Evolutionary conservation across 331 rosid genomes (phyloP).

Genomic region (Rosa hybrid): DNA sequence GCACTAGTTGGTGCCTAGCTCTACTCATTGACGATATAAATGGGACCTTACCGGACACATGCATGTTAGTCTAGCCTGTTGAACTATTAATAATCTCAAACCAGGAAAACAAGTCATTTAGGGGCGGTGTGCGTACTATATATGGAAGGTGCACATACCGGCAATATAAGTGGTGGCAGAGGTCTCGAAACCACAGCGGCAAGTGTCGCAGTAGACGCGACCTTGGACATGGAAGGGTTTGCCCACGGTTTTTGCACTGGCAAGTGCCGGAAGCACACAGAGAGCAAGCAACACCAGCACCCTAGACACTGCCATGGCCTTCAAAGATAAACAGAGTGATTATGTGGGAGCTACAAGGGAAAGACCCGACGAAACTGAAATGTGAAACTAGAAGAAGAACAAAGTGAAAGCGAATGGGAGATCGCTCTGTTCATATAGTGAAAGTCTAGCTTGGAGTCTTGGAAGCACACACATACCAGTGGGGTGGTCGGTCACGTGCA

Average conservation of each 20-base stretch:
- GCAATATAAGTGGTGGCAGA: conserved; percentile 46
- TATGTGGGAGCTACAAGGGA: not conserved
- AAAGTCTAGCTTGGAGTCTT: not conserved
- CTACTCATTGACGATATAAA: too few species aligned
- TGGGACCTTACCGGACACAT: not conserved
- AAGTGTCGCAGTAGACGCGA: conserved; percentile 71
- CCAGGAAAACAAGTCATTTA: too few species aligned
- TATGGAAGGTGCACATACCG: conserved; percentile 29
- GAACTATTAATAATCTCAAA: not conserved
- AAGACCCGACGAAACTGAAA: not conserved
- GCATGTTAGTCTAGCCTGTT: not conserved
- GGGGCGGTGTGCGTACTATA: too few species aligned
- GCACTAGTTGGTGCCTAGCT: too few species aligned
- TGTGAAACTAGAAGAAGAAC: not conserved
- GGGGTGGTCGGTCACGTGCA: conserved; percentile 25
- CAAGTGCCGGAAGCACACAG: conserved; percentile 25
- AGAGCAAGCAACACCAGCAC: conserved; percentile 35
- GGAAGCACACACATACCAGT: not conserved
- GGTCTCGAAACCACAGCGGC: conserved; percentile 79
- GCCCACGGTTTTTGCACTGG: conserved; percentile 16
- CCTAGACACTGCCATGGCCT: conserved; percentile 6
- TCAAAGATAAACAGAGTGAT: not conserved
- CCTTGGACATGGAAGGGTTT: conserved; percentile 51
- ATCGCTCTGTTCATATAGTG: not conserved
- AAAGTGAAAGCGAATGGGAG: not conserved